Base-by-base conservation (phyloP, 768 basidiomycete genomes). In the Lactarius pseudohatsudake region DNA sequence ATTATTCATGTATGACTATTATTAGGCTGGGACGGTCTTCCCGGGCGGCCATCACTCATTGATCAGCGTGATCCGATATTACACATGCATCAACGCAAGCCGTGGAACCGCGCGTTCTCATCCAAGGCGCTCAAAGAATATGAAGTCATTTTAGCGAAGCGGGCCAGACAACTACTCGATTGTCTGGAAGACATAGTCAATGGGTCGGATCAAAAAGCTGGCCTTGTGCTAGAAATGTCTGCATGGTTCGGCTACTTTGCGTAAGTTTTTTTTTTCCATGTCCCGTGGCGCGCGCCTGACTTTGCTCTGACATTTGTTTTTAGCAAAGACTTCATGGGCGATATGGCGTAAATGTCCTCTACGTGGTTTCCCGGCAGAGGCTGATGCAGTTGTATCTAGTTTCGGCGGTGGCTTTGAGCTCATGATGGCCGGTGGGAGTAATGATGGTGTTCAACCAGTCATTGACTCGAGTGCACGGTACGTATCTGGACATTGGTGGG, bases 321-420 rank as follows among this genome's bases (percentile, higher is more conserved):
- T 36, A 82, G 81, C 30, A 80, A 78, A 63, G 81, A 82, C 67
- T 79, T 83, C 64, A 82, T 82, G 81, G 79, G 81, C 59, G 81
- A 81, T 64, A 77, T 82, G 77, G 77, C 76, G 81, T 81, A 74
- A 75, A 74, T 73, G 4, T 56, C 36, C 40, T 18, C 9, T 16
- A 32, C 28, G 45, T n/a, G 4, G 22, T 18, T 2, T 50, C 3
- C 28, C 1, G 22, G 16, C 30, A 16, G 20, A 63, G 28, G 32
- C 58, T 57, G 28, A 64, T 53, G 18, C 56, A 38, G 11, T n/a
- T 53, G 45, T 11, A 15, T 26, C 50, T 26, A 75, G 75, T 10
- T 76, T 75, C 47, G 73, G 73, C 15, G 73, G 73, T n/a, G 69
- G 72, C 8, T 72, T 72, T 34, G 71, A 74, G n/a, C 59, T 73